These are phyloP conservation scores for Prillingera fragicola DNA, from an alignment of 1,284 basidiomycete species.

Conservation along the genomic window DNA sequence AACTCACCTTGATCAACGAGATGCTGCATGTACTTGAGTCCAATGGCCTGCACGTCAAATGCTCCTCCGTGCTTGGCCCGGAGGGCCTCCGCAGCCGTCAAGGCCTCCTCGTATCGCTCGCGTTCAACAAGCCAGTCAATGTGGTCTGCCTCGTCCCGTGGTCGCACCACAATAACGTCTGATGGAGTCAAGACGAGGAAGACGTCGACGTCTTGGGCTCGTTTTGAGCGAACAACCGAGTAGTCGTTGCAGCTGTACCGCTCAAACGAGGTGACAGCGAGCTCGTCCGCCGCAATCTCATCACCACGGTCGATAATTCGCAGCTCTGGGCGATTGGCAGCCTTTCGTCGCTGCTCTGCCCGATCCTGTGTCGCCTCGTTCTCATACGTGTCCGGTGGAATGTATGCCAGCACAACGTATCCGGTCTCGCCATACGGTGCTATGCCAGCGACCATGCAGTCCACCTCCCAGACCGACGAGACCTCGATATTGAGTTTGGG, in stretches of 20 bases:
- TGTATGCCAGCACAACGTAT: conserved; percentile 79
- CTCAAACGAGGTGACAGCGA: conserved; percentile 72
- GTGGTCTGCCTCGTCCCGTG: conserved; percentile 83
- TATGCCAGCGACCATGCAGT: conserved; percentile 92
- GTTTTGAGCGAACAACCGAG: conserved; percentile 53
- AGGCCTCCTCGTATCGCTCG: conserved; percentile 78
- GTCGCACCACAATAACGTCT: conserved; percentile 77
- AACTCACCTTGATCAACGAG: conserved; percentile 64
- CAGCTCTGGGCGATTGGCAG: conserved; percentile 83
- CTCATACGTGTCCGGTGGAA: conserved; percentile 45
- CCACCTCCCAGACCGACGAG: conserved; percentile 84
- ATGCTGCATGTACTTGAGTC: conserved; percentile 74
- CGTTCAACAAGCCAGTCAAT: conserved; percentile 88
- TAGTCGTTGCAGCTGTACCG: conserved; percentile 93
- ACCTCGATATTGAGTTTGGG: conserved; percentile 62
- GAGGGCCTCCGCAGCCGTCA: conserved; percentile 70
- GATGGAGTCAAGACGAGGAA: conserved; percentile 78
- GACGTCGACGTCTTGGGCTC: conserved; percentile 42
- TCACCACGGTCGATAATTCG: conserved; percentile 89
- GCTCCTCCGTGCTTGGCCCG: conserved; percentile 48
- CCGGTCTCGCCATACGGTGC: conserved; percentile 63
- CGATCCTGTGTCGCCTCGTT: conserved; percentile 68
- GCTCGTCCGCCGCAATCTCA: conserved; percentile 78
- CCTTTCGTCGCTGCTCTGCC: conserved; percentile 66
- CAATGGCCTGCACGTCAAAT: conserved; percentile 67